Evolutionary conservation across 371 early-diverging fungal genomes (phyloP).

Genomic region (Rhizomucor pusillus): DNA sequence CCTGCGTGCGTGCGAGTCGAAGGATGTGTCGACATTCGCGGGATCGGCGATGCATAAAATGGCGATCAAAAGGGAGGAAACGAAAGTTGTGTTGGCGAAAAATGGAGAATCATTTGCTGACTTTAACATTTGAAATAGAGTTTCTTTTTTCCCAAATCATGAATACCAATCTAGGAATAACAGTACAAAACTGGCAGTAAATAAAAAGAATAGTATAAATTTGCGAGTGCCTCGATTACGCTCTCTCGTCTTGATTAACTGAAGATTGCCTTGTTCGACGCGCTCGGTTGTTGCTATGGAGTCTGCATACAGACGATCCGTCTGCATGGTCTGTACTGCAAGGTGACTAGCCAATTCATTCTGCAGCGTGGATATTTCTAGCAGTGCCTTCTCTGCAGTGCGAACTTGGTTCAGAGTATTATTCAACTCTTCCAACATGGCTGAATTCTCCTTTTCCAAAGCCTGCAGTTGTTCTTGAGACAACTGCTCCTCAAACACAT

Average conservation of each 20-base stretch:
- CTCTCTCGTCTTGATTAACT: slow-evolving; percentile 53
- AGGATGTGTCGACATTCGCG: slow-evolving; percentile 43
- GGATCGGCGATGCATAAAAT: neutral
- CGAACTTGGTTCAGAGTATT: slow-evolving; percentile 61
- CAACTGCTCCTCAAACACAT: slow-evolving; percentile 44
- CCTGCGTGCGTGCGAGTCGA: slow-evolving; percentile 35
- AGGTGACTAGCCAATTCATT: slow-evolving; percentile 61
- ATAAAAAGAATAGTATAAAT: slow-evolving; percentile 60
- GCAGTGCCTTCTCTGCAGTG: slow-evolving; percentile 62
- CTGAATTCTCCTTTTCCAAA: slow-evolving; percentile 60
- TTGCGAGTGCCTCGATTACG: slow-evolving; percentile 59
- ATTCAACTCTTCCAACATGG: slow-evolving; percentile 59
- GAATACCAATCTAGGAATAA: slow-evolving; percentile 78
- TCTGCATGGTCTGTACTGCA: slow-evolving; percentile 64
- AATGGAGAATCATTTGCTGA: neutral
- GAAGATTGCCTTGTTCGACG: slow-evolving; percentile 59
- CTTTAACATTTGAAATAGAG: no score
- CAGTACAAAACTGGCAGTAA: slow-evolving; percentile 62
- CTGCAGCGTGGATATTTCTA: slow-evolving; percentile 69
- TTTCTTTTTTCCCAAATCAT: slow-evolving; percentile 15
- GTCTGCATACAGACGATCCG: slow-evolving; percentile 66
- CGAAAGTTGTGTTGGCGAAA: neutral
- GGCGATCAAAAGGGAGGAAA: slow-evolving; percentile 1
- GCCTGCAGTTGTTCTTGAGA: slow-evolving; percentile 59
- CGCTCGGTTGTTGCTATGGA: slow-evolving; percentile 59